Evolutionary conservation across 768 basidiomycete species (phyloP).

Genomic region (Phlebiopsis gigantea): DNA sequence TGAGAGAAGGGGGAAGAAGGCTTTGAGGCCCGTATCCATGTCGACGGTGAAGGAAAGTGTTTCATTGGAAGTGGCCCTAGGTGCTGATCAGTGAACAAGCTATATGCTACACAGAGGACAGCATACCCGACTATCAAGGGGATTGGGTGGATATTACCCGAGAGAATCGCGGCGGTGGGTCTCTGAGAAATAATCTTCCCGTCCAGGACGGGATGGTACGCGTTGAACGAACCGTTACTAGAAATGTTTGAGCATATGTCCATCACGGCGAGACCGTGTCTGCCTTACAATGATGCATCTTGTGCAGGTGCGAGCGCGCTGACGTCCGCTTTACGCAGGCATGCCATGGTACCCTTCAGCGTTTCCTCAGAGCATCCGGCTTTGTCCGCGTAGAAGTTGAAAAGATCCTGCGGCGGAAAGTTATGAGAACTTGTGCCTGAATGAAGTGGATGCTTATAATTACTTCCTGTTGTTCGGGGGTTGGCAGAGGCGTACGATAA

Average conservation of each 20-base stretch:
- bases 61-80: constrained; percentile 56
- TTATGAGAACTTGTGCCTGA: neutral
- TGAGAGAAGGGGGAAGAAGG: constrained; percentile 42
- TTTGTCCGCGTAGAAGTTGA: constrained; percentile 42
- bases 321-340: constrained; percentile 45
- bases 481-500: constrained; percentile 45
- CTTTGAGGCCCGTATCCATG: constrained; percentile 32
- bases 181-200: constrained; percentile 44
- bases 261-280: neutral
- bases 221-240: constrained; percentile 38
- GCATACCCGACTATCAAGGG: constrained; percentile 56
- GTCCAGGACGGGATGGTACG: constrained; percentile 53
- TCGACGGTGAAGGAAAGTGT: constrained; percentile 40
- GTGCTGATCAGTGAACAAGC: neutral
- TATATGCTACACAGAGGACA: neutral
- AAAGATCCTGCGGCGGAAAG: constrained; percentile 37
- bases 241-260: neutral
- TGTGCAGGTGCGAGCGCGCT: constrained; percentile 51
- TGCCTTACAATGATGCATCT: constrained; percentile 46
- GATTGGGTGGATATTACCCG: constrained; percentile 43
- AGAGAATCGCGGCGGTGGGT: constrained; percentile 41
- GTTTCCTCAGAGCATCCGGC: constrained; percentile 44
- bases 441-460: constrained; percentile 6
- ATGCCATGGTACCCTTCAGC: constrained; percentile 33
- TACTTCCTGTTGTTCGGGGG: constrained; percentile 49